These are phyloP conservation scores for Lactarius sp. DNA, from an alignment of 768 basidiomycete genomes.

Conservation along the genomic window DNA sequence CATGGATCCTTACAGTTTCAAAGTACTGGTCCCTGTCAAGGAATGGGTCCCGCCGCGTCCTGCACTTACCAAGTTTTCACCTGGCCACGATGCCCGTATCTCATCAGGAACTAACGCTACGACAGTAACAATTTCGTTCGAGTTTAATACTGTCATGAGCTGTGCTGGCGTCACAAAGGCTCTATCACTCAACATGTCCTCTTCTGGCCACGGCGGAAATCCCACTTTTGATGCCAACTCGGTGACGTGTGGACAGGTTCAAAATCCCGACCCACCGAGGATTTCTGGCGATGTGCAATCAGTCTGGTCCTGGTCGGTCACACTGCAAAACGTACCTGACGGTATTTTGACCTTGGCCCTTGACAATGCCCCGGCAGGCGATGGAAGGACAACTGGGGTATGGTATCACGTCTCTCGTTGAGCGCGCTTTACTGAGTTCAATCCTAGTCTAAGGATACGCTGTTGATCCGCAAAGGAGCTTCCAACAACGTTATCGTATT, in stretches of 20 bases:
- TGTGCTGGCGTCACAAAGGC: slow-evolving; percentile 62
- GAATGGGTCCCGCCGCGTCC: slow-evolving; percentile 73
- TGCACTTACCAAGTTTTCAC: slow-evolving; percentile 70
- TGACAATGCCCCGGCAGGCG: slow-evolving; percentile 45
- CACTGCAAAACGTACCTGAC: slow-evolving; percentile 69
- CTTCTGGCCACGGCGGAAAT: slow-evolving; percentile 52
- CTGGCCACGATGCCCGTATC: slow-evolving; percentile 84
- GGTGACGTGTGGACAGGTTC: slow-evolving; percentile 44
- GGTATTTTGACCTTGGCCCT: slow-evolving; percentile 75
- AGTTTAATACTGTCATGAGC: slow-evolving; percentile 76
- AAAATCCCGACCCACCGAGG: slow-evolving; percentile 43
- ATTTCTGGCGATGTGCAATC: slow-evolving; percentile 56
- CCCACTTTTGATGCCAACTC: slow-evolving; percentile 49
- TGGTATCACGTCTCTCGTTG: slow-evolving; percentile 26
- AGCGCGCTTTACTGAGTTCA: not conserved
- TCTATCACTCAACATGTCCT: slow-evolving; percentile 63
- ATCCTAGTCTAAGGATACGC: slow-evolving; percentile 57
- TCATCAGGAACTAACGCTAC: slow-evolving; percentile 44
- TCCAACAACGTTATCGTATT: slow-evolving; percentile 81
- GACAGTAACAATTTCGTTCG: slow-evolving; percentile 59
- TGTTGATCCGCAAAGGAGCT: slow-evolving; percentile 76
- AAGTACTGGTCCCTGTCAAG: slow-evolving; percentile 62
- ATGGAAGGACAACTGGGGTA: slow-evolving; percentile 51
- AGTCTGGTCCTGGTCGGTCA: slow-evolving; percentile 69
- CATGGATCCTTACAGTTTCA: slow-evolving; percentile 74